Base-by-base conservation (phyloP, 1,284 basidiomycete genomes). In the Hemileia vastatrix region DNA sequence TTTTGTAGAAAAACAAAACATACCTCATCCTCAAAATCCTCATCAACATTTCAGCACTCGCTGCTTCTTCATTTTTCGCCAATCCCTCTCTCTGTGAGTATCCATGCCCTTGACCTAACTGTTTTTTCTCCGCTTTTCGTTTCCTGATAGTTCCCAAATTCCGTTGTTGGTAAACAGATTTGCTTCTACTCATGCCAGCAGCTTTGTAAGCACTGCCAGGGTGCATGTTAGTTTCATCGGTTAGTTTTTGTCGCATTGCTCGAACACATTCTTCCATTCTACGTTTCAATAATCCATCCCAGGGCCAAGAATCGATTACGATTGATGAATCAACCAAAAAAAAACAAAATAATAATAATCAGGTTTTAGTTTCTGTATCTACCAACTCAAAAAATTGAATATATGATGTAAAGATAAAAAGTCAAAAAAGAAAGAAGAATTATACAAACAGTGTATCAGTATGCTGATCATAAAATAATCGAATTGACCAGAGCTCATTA, bases 71-170 rank as follows among this genome's bases (percentile, higher is more conserved):
- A 64, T 87, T 83, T 69, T 85, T n/a, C n/a, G n/a, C n/a, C n/a
- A n/a, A n/a, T n/a, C n/a, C n/a, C n/a, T n/a, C n/a, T n/a, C n/a
- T n/a, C n/a, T n/a, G n/a, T n/a, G n/a, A n/a, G n/a, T n/a, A n/a
- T n/a, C n/a, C n/a, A n/a, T n/a, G n/a, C n/a, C n/a, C n/a, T n/a
- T n/a, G n/a, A n/a, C n/a, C n/a, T 85, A 5, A 67, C 68, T 89
- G 82, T 71, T 84, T 82, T 81, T 94, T 97, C 78, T 92, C 90
- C 73, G 84, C 85, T 81, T 97, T 98, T 66, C 90, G 83, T 72
- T 94, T 86, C 76, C 86, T 86, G 77, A 99, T 98, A 3, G 95
- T 99, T 6, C 94, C 94, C 15, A 98, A 81, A 75, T 95, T 97
- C 18, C 82, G 76, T 67, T 82, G 86, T 69, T 91, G 89, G 69